phyloP scores from a whole-genome alignment of 352 stramenopile species.

The Globisporangium radiosum region DNA sequence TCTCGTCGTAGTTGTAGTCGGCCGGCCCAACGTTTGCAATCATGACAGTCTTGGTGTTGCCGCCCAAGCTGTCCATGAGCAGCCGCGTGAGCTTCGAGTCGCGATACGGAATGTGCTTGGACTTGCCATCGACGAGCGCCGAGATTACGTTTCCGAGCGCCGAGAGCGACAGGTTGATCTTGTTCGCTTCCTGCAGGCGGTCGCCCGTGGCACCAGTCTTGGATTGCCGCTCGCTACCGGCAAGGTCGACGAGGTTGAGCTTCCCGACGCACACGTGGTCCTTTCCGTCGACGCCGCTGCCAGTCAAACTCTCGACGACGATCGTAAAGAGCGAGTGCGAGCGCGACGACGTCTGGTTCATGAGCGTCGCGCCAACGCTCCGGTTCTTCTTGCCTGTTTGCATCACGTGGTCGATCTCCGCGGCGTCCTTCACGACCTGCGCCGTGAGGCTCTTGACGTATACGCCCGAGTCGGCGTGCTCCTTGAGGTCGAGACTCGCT shows the following conservation, averaged over 20 bases:
- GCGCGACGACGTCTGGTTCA: constrained; percentile 97
- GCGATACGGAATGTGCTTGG: constrained; percentile 56
- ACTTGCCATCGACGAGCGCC: constrained; percentile 79
- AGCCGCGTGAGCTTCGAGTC: constrained; percentile 86
- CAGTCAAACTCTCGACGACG: constrained; percentile 89
- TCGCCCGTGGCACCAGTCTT: constrained; percentile 72
- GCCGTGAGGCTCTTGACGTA: constrained; percentile 88
- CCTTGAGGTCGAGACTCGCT: constrained; percentile 84
- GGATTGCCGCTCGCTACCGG: constrained; percentile 63
- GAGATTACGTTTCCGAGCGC: constrained; percentile 84
- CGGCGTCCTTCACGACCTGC: constrained; percentile 84
- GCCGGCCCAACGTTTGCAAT: constrained; percentile 95
- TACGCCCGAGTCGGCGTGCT: constrained; percentile 89
- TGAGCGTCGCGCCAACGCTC: constrained; percentile 92
- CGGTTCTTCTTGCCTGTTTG: constrained; percentile 93
- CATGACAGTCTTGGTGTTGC: constrained; percentile 97
- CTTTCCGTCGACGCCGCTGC: constrained; percentile 57
- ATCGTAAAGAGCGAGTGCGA: constrained; percentile 98
- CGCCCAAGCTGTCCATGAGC: constrained; percentile 87
- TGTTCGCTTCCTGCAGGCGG: constrained; percentile 71
- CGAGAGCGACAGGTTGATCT: constrained; percentile 64
- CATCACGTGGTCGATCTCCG: constrained; percentile 90
- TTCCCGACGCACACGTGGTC: constrained; percentile 95
- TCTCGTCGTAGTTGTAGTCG: constrained; percentile 98
- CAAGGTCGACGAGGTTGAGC: constrained; percentile 91